These are phyloP conservation scores for Xylaria flabelliformis DNA, from an alignment of 495 filamentous ascomycete genomes.

Conservation along the genomic window DNA sequence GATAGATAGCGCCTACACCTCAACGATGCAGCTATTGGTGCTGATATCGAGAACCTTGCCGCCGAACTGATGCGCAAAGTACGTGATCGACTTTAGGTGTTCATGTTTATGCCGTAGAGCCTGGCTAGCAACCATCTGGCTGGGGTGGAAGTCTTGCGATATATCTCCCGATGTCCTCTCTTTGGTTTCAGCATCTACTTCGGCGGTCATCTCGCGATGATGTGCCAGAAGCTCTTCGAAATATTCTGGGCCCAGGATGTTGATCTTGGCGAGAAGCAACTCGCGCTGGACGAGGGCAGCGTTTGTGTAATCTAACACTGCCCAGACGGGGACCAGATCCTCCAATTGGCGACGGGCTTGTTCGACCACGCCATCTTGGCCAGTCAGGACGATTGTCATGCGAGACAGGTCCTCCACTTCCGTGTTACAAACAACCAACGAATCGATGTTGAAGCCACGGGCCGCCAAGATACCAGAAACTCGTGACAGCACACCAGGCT, in stretches of 20 bases:
- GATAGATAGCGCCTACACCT: slow-evolving; percentile 70
- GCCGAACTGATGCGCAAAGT: slow-evolving; percentile 95
- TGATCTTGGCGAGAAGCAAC: slow-evolving; percentile 94
- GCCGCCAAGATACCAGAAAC: slow-evolving; percentile 96
- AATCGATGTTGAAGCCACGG: slow-evolving; percentile 98
- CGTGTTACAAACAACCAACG: slow-evolving; percentile 94
- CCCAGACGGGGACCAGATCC: slow-evolving; percentile 97
- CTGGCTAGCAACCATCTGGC: slow-evolving; percentile 80
- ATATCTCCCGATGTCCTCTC: slow-evolving; percentile 48
- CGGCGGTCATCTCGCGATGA: slow-evolving; percentile 74
- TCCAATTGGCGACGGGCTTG: slow-evolving; percentile 95
- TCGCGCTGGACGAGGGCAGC: slow-evolving; percentile 96
- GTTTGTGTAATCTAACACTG: slow-evolving; percentile 92
- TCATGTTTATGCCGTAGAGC: slow-evolving; percentile 95
- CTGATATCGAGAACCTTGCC: slow-evolving; percentile 98
- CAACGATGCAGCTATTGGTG: slow-evolving; percentile 97
- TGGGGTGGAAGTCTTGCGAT: slow-evolving; percentile 82
- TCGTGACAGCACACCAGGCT: slow-evolving; percentile 94
- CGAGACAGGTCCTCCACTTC: slow-evolving; percentile 97
- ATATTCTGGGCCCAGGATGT: slow-evolving; percentile 93
- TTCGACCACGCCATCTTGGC: slow-evolving; percentile 96
- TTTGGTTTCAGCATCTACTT: slow-evolving; percentile 44
- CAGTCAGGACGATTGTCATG: slow-evolving; percentile 97
- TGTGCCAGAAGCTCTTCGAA: slow-evolving; percentile 95
- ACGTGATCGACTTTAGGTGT: slow-evolving; percentile 92